A percentile compares a stretch with the other conserved stretches of the same genome.
Evolutionary conservation across 2,329 filamentous ascomycete genomes (phyloP).

Genomic region (Verticillium alfalfae): DNA sequence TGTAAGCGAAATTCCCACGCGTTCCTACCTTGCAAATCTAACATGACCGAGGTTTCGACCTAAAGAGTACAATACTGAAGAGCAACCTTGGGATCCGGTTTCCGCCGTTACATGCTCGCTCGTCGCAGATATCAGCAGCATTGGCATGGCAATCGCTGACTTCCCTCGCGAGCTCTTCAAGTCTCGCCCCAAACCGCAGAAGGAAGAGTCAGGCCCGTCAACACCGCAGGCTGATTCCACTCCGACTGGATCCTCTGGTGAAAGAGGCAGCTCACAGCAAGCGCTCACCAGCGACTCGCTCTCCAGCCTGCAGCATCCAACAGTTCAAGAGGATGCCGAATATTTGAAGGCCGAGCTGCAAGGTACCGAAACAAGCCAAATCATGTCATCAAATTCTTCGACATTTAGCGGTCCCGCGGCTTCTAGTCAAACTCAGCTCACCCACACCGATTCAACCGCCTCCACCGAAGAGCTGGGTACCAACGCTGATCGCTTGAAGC

Average conservation of each 20-base stretch:
- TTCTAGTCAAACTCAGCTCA: background rate
- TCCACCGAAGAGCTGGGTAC: background rate
- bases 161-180: conserved; percentile 55
- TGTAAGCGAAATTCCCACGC: conserved; percentile 43
- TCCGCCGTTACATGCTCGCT: conserved; percentile 72
- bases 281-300: background rate
- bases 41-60: conserved; percentile 34
- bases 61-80: conserved; percentile 69
- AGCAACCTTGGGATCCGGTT: conserved; percentile 74
- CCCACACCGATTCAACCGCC: background rate
- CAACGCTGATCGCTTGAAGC: background rate
- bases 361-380: background rate
- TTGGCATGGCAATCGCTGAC: conserved; percentile 79
- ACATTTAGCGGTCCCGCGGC: background rate
- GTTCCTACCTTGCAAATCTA: background rate
- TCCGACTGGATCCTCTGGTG: background rate
- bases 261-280: background rate
- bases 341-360: background rate
- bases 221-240: background rate
- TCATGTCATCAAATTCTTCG: background rate
- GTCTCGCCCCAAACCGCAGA: conserved; percentile 15
- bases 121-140: conserved; percentile 73
- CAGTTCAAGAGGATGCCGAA: background rate
- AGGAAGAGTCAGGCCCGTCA: conserved; percentile 4
- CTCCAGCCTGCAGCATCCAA: background rate